Evolutionary conservation across 2,329 filamentous ascomycete species (phyloP).

Genomic region (Pseudomassariella vexata): DNA sequence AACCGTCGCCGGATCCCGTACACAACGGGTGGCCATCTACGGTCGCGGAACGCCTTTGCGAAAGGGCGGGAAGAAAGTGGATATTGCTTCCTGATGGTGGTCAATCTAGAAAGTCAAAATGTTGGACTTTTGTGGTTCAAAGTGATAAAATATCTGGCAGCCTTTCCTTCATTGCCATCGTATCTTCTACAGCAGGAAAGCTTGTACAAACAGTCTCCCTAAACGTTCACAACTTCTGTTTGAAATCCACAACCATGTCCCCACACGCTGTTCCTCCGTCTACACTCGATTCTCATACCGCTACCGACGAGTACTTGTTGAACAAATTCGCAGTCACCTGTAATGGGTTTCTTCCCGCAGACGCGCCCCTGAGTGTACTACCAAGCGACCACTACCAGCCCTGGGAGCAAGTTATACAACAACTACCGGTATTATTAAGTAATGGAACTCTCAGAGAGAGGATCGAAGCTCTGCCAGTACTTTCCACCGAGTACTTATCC

Average conservation of each 20-base stretch:
- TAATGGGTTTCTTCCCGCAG: constrained; percentile 72
- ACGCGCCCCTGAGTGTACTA: constrained; percentile 60
- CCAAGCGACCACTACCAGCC: constrained; percentile 68
- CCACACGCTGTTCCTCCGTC: constrained; percentile 31
- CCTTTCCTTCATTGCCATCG: too few relatives aligned
- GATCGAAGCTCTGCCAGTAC: constrained; percentile 60
- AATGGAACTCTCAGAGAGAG: constrained; percentile 56
- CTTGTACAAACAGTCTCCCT: background rate
- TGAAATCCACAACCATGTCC: constrained; percentile 27
- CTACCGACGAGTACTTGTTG: constrained; percentile 14
- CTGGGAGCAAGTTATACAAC: constrained; percentile 69
- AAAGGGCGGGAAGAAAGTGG: too few relatives aligned
- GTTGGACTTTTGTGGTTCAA: too few relatives aligned
- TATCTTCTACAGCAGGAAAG: too few relatives aligned
- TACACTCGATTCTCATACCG: constrained; percentile 10
- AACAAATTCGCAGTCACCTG: constrained; percentile 33
- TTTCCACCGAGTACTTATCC: constrained; percentile 59
- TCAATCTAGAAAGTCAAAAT: too few relatives aligned
- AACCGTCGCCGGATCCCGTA: too few relatives aligned
- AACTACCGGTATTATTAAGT: constrained; percentile 63
- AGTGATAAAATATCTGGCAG: too few relatives aligned
- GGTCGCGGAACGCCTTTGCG: too few relatives aligned
- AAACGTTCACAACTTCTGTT: background rate
- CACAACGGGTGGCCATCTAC: too few relatives aligned
- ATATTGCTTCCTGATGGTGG: too few relatives aligned